Conservation (phyloP, 1,139 yeast genomes). For the Sugiyamaella castrensis region DNA sequence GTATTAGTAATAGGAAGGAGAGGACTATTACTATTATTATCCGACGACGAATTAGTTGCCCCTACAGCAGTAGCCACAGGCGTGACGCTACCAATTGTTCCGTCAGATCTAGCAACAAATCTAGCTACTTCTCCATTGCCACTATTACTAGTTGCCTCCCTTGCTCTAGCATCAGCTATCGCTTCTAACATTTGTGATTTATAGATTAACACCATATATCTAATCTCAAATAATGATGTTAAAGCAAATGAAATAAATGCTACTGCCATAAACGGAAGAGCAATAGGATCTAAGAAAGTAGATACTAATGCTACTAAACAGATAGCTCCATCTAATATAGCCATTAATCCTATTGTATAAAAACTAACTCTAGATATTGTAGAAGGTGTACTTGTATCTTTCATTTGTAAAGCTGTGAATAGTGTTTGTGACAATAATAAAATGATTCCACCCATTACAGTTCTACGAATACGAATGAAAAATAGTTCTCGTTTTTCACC, state of each 20-base stretch:
- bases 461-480: slow-evolving; percentile 38
- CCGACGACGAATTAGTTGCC: slow-evolving; percentile 4
- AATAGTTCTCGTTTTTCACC: slow-evolving; percentile 60
- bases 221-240: slow-evolving; percentile 72
- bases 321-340: slow-evolving; percentile 64
- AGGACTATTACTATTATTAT: slow-evolving; percentile 6
- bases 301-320: slow-evolving; percentile 60
- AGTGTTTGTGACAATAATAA: slow-evolving; percentile 50
- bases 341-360: slow-evolving; percentile 55
- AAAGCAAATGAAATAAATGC: slow-evolving; percentile 68
- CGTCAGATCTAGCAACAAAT: slow-evolving; percentile 29
- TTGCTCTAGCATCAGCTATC: slow-evolving; percentile 51
- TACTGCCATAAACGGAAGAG: slow-evolving; percentile 64
- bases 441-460: slow-evolving; percentile 42
- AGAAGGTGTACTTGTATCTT: slow-evolving; percentile 72
- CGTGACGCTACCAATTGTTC: slow-evolving; percentile 18
- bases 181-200: slow-evolving; percentile 74
- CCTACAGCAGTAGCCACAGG: slow-evolving; percentile 15
- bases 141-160: slow-evolving; percentile 19
- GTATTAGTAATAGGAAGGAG: slow-evolving; percentile 15
- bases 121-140: slow-evolving; percentile 16
- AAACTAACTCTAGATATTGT: slow-evolving; percentile 67
- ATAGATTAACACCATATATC: slow-evolving; percentile 67
- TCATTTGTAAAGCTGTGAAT: slow-evolving; percentile 62
- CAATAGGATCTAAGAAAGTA: slow-evolving; percentile 55